Base-by-base conservation (phyloP, 2,329 filamentous ascomycete species). In the Phyllosticta citribraziliensis region DNA sequence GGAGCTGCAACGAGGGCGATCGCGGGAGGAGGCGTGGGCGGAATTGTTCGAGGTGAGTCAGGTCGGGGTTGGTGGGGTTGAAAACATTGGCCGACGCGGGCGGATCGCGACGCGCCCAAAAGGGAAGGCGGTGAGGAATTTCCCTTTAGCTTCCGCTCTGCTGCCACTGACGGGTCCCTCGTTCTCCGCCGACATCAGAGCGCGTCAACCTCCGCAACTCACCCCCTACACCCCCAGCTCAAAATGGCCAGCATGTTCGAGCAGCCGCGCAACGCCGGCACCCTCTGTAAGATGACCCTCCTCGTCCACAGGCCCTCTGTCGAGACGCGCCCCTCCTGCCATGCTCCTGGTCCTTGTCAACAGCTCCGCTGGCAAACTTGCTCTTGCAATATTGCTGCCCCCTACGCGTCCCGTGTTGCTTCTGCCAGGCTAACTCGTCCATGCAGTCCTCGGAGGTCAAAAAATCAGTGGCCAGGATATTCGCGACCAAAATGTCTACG, bases 381-480 rank as follows among this genome's bases (percentile, higher is more conserved):
- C 24, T 57, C 10, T 52, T 33, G 52, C 22, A 8, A 27, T 55
- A n/a, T n/a, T 47, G 40, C 40, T 47, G 40, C 40, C 40, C 40
- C 40, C 40, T 47, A 47, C 40, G 40, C 40, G 40, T 47, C 40
- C 17, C 30, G 19, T 35, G 5, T 9, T 20, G 51, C 5, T 4
- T 55, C 5, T 22, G 17, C 10, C n/a, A 27, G 10, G 64, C 70
- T 74, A 66, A 74, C 63, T 35, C 55, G 10, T 22, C 53, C 68
- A 64, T 67, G 67, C 74, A 86, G 84, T 99, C 81, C 84, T 99
- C 65, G 94, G 94, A 69, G 94, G 94, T 74, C 87, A 91, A 79
- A 99, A 99, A 85, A 96, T 97, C 77, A 96, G 90, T 69, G 94
- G 94, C 68, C 82, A 90, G 70, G 94, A 99, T 78, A 96, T 99